phyloP scores from a whole-genome alignment of 2,329 filamentous ascomycete species.

The Eutypa lata region DNA sequence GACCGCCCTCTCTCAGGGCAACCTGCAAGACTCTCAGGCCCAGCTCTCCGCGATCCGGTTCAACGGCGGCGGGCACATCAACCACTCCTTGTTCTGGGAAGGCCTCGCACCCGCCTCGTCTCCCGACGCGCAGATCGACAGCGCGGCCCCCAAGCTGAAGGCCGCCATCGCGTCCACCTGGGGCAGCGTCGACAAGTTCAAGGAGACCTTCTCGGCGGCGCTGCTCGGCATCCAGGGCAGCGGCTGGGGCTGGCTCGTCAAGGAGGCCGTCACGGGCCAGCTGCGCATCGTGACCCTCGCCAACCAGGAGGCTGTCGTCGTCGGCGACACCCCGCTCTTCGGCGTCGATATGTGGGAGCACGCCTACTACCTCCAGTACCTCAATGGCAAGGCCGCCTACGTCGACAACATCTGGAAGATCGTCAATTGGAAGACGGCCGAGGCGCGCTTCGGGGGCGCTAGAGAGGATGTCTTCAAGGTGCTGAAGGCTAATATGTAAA shows the following conservation, averaged over 20 bases:
- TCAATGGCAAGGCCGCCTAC: conserved; percentile 73
- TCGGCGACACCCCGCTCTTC: conserved; percentile 63
- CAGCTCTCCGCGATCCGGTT: conserved; percentile 75
- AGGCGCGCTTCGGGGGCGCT: conserved; percentile 51
- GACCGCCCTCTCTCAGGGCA: conserved; percentile 49
- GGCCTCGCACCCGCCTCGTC: conserved; percentile 65
- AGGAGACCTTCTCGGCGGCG: conserved; percentile 60
- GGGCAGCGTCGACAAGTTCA: conserved; percentile 66
- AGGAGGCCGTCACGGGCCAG: conserved; percentile 54
- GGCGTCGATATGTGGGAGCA: conserved; percentile 94
- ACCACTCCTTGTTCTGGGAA: conserved; percentile 91
- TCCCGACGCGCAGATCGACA: conserved; percentile 51
- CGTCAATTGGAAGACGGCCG: conserved; percentile 72
- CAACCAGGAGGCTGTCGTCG: conserved; percentile 75
- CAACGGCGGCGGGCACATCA: conserved; percentile 89
- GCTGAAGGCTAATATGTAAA: conserved; percentile 27
- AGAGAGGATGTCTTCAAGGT: conserved; percentile 28
- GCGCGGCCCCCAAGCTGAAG: conserved; percentile 54
- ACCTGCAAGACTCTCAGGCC: conserved; percentile 57
- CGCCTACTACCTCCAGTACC: conserved; percentile 83
- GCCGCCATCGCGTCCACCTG: conserved; percentile 63
- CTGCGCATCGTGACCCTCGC: conserved; percentile 77
- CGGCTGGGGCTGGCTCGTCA: conserved; percentile 85
- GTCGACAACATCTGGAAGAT: conserved; percentile 75
- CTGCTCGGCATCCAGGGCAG: conserved; percentile 75